phyloP scores from a whole-genome alignment of 2,329 filamentous ascomycete species.

The Fonsecaea multimorphosa region DNA sequence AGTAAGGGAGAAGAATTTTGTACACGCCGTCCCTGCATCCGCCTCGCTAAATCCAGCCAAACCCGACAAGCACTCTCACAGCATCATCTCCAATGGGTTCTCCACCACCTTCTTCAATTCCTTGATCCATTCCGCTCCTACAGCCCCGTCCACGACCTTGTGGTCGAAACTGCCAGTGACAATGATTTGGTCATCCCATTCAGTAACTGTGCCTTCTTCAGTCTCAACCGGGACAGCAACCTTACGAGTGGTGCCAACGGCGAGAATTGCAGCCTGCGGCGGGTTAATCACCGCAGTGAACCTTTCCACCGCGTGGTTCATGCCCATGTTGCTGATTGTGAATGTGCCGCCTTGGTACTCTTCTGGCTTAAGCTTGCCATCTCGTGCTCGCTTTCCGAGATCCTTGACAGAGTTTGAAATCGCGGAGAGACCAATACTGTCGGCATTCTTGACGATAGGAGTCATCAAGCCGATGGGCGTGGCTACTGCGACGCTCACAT shows the following conservation, averaged over 20 bases:
- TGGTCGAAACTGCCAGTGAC: constrained; percentile 97
- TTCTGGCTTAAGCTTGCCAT: constrained; percentile 98
- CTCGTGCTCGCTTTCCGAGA: constrained; percentile 91
- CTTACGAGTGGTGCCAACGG: constrained; percentile 94
- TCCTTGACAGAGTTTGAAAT: constrained; percentile 94
- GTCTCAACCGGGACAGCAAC: constrained; percentile 85
- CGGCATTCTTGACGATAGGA: constrained; percentile 90
- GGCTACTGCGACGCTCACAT: constrained; percentile 93
- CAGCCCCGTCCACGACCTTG: constrained; percentile 96
- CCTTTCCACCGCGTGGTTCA: constrained; percentile 94
- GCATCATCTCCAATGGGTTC: constrained; percentile 92
- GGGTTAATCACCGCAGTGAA: constrained; percentile 99
- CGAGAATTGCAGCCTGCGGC: constrained; percentile 92
- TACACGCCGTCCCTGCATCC: constrained; percentile 35
- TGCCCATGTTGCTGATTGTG: constrained; percentile 99
- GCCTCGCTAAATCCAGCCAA: constrained; percentile 36
- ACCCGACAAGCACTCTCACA: constrained; percentile 62
- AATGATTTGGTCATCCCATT: constrained; percentile 97
- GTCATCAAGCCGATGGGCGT: constrained; percentile 95
- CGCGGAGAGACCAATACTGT: constrained; percentile 81
- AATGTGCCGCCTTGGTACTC: constrained; percentile 99
- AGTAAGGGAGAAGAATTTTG: constrained; percentile 35
- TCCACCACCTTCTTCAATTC: constrained; percentile 98
- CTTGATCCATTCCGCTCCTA: constrained; percentile 94
- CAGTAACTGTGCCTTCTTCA: constrained; percentile 79